Conservation (phyloP, 83 land plant genomes). For the Larix sibirica region DNA sequence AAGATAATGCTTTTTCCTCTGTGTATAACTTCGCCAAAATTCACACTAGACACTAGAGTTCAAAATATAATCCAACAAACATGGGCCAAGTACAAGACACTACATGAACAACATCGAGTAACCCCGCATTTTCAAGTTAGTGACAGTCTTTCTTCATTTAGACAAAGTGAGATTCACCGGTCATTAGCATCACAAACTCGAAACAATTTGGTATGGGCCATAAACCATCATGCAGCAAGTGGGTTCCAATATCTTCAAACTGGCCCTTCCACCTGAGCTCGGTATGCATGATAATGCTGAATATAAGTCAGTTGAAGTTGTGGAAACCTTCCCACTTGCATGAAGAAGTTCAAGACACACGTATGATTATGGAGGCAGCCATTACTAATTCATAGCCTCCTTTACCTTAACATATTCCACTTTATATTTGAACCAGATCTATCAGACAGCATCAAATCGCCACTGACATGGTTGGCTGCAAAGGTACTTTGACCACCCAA, state of each 20-base stretch:
- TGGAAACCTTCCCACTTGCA: not conserved
- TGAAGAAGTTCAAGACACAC: not conserved
- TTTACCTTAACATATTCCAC: too few species aligned
- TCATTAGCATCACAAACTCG: not conserved
- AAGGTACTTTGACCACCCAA: not conserved
- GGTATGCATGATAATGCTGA: too few species aligned
- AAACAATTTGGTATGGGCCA: not conserved
- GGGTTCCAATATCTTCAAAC: not conserved
- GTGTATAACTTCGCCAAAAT: too few species aligned
- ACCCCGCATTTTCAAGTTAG: not conserved
- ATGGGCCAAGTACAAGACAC: too few species aligned
- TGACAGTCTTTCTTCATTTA: not conserved
- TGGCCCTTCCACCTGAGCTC: not conserved
- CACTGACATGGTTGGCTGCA: not conserved
- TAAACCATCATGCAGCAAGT: not conserved
- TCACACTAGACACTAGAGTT: too few species aligned
- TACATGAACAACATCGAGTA: too few species aligned
- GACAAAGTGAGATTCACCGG: not conserved
- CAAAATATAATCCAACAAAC: too few species aligned
- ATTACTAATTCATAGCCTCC: too few species aligned
- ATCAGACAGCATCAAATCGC: too few species aligned
- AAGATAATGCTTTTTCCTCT: not conserved
- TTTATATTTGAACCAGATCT: too few species aligned
- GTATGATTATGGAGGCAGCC: too few species aligned
- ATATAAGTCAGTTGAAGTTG: too few species aligned